Percentiles rank a stretch among this genome's conserved stretches.
These are phyloP conservation scores for Magnaporthales sp. DNA, from an alignment of 2,329 filamentous ascomycete genomes.

Conservation along the genomic window DNA sequence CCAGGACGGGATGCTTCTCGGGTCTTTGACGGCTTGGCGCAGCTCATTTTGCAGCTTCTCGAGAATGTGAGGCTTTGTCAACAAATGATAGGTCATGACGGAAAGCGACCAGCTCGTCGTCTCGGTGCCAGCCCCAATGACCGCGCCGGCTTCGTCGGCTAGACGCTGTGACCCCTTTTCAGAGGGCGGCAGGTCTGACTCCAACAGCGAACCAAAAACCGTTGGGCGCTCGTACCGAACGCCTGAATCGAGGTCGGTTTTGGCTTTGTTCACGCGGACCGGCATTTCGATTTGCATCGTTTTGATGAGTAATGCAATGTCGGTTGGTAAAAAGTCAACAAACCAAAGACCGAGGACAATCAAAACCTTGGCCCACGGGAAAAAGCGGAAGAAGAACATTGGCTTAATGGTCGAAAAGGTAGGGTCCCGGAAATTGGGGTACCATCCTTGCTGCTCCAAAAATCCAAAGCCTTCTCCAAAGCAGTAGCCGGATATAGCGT, in stretches of 20 bases:
- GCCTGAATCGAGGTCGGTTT: slow-evolving; percentile 7
- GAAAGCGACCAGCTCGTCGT: slow-evolving; percentile 22
- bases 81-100: slow-evolving; percentile 18
- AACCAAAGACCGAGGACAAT: slow-evolving; percentile 19
- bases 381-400: not conserved
- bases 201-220: slow-evolving; percentile 19
- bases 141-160: slow-evolving; percentile 25
- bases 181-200: slow-evolving; percentile 22
- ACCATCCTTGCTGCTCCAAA: slow-evolving; percentile 18
- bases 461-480: slow-evolving; percentile 13
- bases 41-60: slow-evolving; percentile 13
- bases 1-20: slow-evolving; percentile 12
- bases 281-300: slow-evolving; percentile 12
- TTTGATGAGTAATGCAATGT: slow-evolving; percentile 8
- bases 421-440: slow-evolving; percentile 19
- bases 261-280: slow-evolving; percentile 8
- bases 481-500: slow-evolving; percentile 21
- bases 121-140: slow-evolving; percentile 29
- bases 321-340: slow-evolving; percentile 12
- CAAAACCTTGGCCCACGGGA: slow-evolving; percentile 7
- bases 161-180: slow-evolving; percentile 16
- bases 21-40: slow-evolving; percentile 17
- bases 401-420: slow-evolving; percentile 5
- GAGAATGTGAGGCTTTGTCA: slow-evolving; percentile 14
- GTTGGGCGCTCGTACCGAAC: not conserved